Evolutionary conservation across 176 grass and related monocot species (phyloP).

Genomic region (Carex myosuroides): DNA sequence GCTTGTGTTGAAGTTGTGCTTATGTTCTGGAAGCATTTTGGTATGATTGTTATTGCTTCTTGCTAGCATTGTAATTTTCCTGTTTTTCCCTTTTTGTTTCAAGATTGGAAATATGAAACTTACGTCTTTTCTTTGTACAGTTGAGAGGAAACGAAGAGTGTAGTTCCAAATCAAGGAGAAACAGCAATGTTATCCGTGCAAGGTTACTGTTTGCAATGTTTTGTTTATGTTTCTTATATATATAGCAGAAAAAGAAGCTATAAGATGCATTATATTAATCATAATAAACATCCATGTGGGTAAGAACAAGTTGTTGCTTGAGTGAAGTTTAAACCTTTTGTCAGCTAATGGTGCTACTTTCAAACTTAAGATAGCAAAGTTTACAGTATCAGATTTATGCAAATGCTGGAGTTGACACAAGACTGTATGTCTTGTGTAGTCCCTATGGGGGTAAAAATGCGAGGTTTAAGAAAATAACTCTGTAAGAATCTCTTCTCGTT

Average conservation of each 20-base stretch:
- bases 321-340: background rate
- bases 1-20: background rate
- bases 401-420: background rate
- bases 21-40: background rate
- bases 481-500: background rate
- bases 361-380: background rate
- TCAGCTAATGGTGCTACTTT: background rate
- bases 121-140: background rate
- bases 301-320: background rate
- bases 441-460: background rate
- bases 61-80: background rate
- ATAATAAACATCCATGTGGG: background rate
- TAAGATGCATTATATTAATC: background rate
- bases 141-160: background rate
- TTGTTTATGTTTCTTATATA: background rate
- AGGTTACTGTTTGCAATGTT: constrained; percentile 8
- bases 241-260: constrained; percentile 2
- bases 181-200: background rate
- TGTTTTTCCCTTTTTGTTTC: background rate
- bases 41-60: background rate
- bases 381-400: background rate
- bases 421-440: background rate
- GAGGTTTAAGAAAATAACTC: background rate
- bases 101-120: constrained; percentile 5
- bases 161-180: background rate